These are phyloP conservation scores for Populus hybrid DNA, from an alignment of 441 rosid genomes.

Conservation along the genomic window DNA sequence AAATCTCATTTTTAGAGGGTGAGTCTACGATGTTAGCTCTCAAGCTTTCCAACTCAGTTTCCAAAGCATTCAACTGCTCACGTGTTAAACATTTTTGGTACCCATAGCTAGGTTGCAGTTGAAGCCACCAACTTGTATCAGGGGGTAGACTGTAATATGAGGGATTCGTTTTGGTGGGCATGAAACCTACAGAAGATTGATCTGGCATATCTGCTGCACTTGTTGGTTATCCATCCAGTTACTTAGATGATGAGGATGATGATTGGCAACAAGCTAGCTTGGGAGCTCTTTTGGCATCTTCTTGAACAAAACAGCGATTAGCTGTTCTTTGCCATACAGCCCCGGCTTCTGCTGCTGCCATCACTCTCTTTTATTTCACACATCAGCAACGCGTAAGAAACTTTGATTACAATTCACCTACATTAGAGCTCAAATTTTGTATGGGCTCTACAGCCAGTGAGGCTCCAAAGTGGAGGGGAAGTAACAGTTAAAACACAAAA, in stretches of 20 bases:
- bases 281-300: conserved; percentile 98
- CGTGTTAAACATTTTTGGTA: conserved; percentile 49
- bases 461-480: not conserved
- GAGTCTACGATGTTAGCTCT: conserved; percentile 27
- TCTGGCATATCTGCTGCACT: conserved; percentile 39
- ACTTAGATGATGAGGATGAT: conserved; percentile 52
- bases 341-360: conserved; percentile 96
- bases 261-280: conserved; percentile 86
- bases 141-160: conserved; percentile 46
- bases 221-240: conserved; percentile 46
- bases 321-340: conserved; percentile 97
- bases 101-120: conserved; percentile 59
- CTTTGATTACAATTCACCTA: not conserved
- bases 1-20: conserved; percentile 21
- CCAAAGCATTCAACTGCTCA: conserved; percentile 35
- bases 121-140: conserved; percentile 73
- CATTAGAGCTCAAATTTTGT: not conserved
- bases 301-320: conserved; percentile 96
- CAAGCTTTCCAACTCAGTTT: conserved; percentile 45
- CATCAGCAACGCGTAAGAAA: conserved; percentile 17
- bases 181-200: conserved; percentile 46
- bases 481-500: not conserved
- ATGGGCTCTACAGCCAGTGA: not conserved
- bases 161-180: conserved; percentile 47
- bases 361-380: conserved; percentile 31